Evolutionary conservation across 805 yeast genomes (phyloP).

Genomic region (Pichia cabralensis): DNA sequence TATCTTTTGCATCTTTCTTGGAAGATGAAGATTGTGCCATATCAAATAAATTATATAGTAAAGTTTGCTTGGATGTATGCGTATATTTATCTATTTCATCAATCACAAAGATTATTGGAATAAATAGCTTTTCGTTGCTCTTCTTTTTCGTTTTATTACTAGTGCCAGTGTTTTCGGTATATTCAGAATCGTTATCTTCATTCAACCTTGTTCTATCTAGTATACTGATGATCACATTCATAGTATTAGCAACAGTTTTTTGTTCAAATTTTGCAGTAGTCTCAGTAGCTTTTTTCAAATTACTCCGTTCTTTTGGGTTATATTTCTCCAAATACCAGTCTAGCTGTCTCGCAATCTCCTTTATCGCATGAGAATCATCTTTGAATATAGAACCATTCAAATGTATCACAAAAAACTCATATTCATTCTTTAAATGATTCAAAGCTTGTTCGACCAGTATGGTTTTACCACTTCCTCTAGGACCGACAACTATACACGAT

Average conservation of each 20-base stretch:
- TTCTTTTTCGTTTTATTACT: slow-evolving; percentile 13
- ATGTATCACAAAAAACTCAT: slow-evolving; percentile 51
- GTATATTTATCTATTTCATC: slow-evolving; percentile 85
- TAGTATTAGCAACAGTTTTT: slow-evolving; percentile 49
- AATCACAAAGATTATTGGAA: slow-evolving; percentile 62
- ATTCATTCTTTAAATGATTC: slow-evolving; percentile 28
- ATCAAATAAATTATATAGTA: slow-evolving; percentile 82
- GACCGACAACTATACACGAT: slow-evolving; percentile 73
- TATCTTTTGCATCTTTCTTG: slow-evolving; percentile 16
- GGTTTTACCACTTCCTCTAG: slow-evolving; percentile 71
- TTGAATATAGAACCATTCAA: slow-evolving; percentile 64
- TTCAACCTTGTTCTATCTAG: slow-evolving; percentile 31
- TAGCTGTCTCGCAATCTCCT: slow-evolving; percentile 78
- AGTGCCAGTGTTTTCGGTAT: slow-evolving; percentile 14
- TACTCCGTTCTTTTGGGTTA: slow-evolving; percentile 11
- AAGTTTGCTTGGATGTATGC: slow-evolving; percentile 61
- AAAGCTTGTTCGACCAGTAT: slow-evolving; percentile 51
- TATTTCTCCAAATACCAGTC: slow-evolving; percentile 31
- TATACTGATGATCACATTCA: slow-evolving; percentile 44
- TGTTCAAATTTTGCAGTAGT: no score
- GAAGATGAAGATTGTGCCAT: slow-evolving; percentile 48
- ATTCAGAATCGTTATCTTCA: slow-evolving; percentile 14
- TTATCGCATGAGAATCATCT: slow-evolving; percentile 70
- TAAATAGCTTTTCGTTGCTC: slow-evolving; percentile 25
- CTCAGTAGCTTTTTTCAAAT: slow-evolving; percentile 6